Evolutionary conservation across 2,329 filamentous ascomycete species (phyloP), one percentile per base, ranked within the genome.

Genomic region (Kalaharituber pfeilii): DNA sequence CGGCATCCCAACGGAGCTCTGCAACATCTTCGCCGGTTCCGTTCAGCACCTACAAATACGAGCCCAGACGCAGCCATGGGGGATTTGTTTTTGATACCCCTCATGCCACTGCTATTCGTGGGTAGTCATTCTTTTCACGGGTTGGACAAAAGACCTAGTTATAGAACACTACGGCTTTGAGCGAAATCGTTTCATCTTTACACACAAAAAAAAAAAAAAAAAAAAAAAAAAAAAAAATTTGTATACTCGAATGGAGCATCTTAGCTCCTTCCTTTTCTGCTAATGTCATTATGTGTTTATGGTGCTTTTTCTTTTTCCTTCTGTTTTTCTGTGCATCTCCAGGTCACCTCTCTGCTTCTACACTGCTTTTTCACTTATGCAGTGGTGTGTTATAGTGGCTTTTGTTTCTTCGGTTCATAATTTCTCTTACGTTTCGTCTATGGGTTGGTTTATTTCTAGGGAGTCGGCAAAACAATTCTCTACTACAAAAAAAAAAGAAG

Each of bases 401-500:
- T 22, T 47, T 8, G 18, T 47, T 47, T 47, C 42, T 22, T 47
- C 42, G 18, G 42, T 15, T 47, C 25, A 22, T n/a, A n/a, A n/a
- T n/a, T 15, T 47, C 25, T 22, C 15, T 39, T 39, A 15, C 33
- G 8, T 33, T 47, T 47, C 22, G 42, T 47, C 42, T 47, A 11
- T 22, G 42, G n/a, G 18, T 18, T 22, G 42, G 42, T 47, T 22
- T 47, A 20, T 47, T 47, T 47, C 42, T 22, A 20, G 42, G 42
- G 42, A 47, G 42, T 47, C 42, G 15, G 42, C 24, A 47, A 47
- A 15, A 9, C 30, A 36, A 36, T 36, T 25, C 53, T 55, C 33
- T 64, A 57, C 65, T 65, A 65, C 65, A 65, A 67, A 70, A 68
- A 71, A 67, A 62, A 56, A 29, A 65, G 62, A n/a, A n/a, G n/a